Base-by-base conservation (phyloP, 2,329 filamentous ascomycete genomes). In the Ophiostoma tasmaniense region DNA sequence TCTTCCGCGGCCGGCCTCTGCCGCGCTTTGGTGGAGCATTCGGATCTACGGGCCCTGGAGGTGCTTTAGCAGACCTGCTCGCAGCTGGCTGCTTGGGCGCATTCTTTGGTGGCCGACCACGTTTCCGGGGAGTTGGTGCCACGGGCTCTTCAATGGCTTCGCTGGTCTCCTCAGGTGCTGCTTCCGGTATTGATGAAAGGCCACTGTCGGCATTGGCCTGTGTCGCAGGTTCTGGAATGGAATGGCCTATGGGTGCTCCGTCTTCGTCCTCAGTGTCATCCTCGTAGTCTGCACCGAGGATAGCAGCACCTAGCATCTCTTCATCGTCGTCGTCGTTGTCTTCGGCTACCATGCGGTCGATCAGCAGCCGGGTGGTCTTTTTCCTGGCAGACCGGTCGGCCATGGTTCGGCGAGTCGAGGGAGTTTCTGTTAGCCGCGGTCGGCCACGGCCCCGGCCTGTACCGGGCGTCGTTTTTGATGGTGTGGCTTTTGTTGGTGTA, bases 311-410 rank as follows among this genome's bases (percentile, higher is more conserved):
- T 35, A 95, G 80, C 6, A 83, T 84, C 67, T 90, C 87, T 5
- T 89, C 89, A 17, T 87, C 89, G 74, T 90, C 91, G 35, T 92
- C 90, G 64, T 93, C 89, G 74, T 87, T 89, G 33, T 84, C 84
- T 22, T 85, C 87, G 25, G 84, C 83, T 13, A 90, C 82, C 7
- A 88, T 87, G 61, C 88, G 88, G 75, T 93, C 88, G 50, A 96
- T 89, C 67, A 97, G 80, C 3, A 87, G 86, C 67, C 88, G 84
- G 28, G 90, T 90, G 76, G 91, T 96, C 82, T 97, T 97, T 75
- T 89, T 89, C 74, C 90, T 87, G 1, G 93, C 94, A 5, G 93
- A 97, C 66, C 90, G 88, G 78, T 97, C 92, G 25, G 90, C 90
- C 72, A 91, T 90, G 71, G 84, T 86, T 59, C 85, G 82, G 73